Evolutionary conservation across 352 stramenopile species (phyloP).

Genomic region (Phytophthora lateralis): DNA sequence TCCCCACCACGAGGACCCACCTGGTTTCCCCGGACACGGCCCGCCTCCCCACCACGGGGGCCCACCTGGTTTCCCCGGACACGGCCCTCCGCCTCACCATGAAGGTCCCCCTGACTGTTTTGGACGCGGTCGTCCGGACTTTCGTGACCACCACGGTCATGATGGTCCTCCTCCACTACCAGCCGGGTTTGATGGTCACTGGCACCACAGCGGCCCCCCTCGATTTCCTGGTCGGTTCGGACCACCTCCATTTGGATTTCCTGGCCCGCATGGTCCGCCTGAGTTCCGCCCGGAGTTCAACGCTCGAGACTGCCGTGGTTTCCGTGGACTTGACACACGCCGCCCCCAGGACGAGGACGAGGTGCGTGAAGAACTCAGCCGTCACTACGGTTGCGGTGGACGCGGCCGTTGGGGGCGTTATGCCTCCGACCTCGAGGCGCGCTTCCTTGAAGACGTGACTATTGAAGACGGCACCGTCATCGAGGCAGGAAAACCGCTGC

Average conservation of each 20-base stretch:
- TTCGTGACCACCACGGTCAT: not conserved
- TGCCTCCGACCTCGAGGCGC: constrained; percentile 37
- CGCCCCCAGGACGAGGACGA: constrained; percentile 14
- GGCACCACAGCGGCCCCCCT: constrained; percentile 9
- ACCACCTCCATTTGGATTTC: constrained; percentile 12
- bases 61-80: constrained; percentile 4
- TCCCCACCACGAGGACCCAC: constrained; percentile 1
- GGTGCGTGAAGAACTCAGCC: not conserved
- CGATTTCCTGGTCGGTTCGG: constrained; percentile 17
- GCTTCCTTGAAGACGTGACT: constrained; percentile 81
- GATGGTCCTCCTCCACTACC: constrained; percentile 2
- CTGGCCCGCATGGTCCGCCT: constrained; percentile 5
- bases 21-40: constrained; percentile 7
- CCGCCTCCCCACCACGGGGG: not conserved
- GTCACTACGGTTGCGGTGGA: constrained; percentile 13
- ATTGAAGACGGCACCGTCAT: constrained; percentile 78
- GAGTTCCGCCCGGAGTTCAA: constrained; percentile 12
- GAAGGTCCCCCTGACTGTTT: not conserved
- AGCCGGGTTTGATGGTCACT: constrained; percentile 1
- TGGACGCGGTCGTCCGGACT: constrained; percentile 1
- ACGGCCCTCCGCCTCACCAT: constrained; percentile 1
- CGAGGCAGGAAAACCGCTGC: constrained; percentile 46
- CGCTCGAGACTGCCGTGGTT: constrained; percentile 6
- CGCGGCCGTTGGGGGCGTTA: constrained; percentile 19
- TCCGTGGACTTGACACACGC: constrained; percentile 14